These are phyloP conservation scores for Zychaea mexicana DNA, from an alignment of 371 early-diverging fungal genomes.

Conservation along the genomic window DNA sequence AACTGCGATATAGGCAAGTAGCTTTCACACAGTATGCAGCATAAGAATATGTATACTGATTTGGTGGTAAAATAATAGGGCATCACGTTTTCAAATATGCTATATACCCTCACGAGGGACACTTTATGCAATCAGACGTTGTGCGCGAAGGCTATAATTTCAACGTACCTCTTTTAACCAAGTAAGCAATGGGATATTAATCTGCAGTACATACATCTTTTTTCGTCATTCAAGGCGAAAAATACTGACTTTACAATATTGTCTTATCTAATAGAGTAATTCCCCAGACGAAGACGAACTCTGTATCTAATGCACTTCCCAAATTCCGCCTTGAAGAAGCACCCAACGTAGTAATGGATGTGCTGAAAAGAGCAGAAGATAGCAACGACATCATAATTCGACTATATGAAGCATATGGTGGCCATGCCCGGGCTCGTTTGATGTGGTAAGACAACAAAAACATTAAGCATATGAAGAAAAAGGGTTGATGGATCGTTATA, in stretches of 20 bases:
- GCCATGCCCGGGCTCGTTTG: conserved; percentile 66
- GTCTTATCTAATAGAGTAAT: background rate
- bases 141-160: conserved; percentile 87
- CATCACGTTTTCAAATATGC: conserved; percentile 89
- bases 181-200: conserved; percentile 41
- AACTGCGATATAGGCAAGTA: conserved; percentile 61
- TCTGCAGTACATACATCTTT: background rate
- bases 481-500: background rate
- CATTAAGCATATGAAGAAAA: background rate
- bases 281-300: conserved; percentile 8
- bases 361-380: conserved; percentile 88
- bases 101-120: conserved; percentile 84
- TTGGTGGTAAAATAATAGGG: conserved; percentile 22
- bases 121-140: conserved; percentile 79
- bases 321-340: conserved; percentile 62
- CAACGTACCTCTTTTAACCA: conserved; percentile 76
- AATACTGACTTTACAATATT: too few relatives aligned
- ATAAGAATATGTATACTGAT: too few relatives aligned
- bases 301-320: conserved; percentile 20
- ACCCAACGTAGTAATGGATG: conserved; percentile 84
- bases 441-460: too few relatives aligned
- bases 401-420: conserved; percentile 93
- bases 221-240: background rate
- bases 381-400: conserved; percentile 71
- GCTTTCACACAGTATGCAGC: too few relatives aligned